Evolutionary conservation across 148 eudicot genomes (phyloP), one percentile per base, ranked within the genome.

Genomic region (Rhododendron mucronatum): DNA sequence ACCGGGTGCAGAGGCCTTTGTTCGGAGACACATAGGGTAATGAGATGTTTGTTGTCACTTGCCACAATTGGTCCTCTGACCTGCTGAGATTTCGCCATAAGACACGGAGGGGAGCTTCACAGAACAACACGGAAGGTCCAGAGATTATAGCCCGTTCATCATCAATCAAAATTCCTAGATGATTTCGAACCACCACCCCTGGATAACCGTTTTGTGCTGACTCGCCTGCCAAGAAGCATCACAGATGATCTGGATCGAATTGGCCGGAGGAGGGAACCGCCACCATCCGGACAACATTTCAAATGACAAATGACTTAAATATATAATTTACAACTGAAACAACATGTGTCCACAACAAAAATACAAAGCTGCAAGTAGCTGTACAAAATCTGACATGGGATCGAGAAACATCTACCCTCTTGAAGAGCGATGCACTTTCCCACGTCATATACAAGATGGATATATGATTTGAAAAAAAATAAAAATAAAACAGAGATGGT

Each of bases 351-450:
- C 44, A 55, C 67, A 35, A 55, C 48, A 80, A 55, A 67, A 61
- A 9, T 37, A 82, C 48, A 57, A 41, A 57, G 80, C 71, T 76
- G 39, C 13, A 48, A 84, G 78, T 84, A 85, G 48, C 90, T 84
- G 86, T 88, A 91, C 91, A 89, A 26, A 86, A 82, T 65, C 71
- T 73, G 77, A 89, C 87, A 69, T 41, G 55, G 86, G 82, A 20
- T 23, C 12, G 26, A 65, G 57, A 50, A 86, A 45, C 55, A 26
- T 18, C 63, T 23, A 47, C 14, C 86, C 48, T 84, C 84, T 47
- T 78, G 18, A 78, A 67, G 79, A 30, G 41, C 23, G 26, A 55
- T 39, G 78, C 82, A 57, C 23, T 33, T 78, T 41, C 77, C 85
- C 57, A 4, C 2, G 84, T 83, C 90, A 79, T 85, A 28, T 85